A percentile compares a stretch with the other conserved stretches of the same genome.
Conservation (phyloP, 371 early-diverging fungal genomes). For the Mucor lusitanicus region DNA sequence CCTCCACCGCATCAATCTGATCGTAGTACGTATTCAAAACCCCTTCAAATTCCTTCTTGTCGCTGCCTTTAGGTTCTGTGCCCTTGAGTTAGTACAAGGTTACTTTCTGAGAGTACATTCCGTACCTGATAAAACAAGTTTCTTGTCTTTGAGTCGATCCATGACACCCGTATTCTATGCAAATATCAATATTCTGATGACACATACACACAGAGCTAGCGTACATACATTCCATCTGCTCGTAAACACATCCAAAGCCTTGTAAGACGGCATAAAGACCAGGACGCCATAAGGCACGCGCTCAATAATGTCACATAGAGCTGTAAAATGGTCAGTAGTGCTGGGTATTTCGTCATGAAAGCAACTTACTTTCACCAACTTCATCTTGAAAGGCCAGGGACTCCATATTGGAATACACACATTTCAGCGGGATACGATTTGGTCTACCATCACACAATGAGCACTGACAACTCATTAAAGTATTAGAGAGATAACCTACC, state of each 20-base stretch:
- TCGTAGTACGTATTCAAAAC: constrained; percentile 50
- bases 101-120: not conserved
- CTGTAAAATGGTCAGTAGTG: constrained; percentile 3
- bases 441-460: constrained; percentile 33
- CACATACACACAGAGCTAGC: not conserved
- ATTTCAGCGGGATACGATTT: constrained; percentile 37
- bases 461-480: not conserved
- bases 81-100: not conserved
- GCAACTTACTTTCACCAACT: constrained; percentile 51
- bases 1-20: constrained; percentile 24
- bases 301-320: constrained; percentile 47
- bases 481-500: constrained; percentile 19
- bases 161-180: constrained; percentile 38
- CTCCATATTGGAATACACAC: constrained; percentile 55
- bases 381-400: constrained; percentile 67
- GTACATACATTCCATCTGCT: constrained; percentile 46
- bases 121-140: constrained; percentile 36
- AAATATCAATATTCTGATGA: not conserved
- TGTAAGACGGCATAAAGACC: constrained; percentile 68
- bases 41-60: constrained; percentile 58
- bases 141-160: constrained; percentile 28
- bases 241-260: constrained; percentile 50
- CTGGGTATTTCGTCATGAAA: not conserved
- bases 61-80: constrained; percentile 50
- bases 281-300: constrained; percentile 65